Conservation (phyloP, 2,329 filamentous ascomycete genomes). For the Cladosporium sphaerospermum region DNA sequence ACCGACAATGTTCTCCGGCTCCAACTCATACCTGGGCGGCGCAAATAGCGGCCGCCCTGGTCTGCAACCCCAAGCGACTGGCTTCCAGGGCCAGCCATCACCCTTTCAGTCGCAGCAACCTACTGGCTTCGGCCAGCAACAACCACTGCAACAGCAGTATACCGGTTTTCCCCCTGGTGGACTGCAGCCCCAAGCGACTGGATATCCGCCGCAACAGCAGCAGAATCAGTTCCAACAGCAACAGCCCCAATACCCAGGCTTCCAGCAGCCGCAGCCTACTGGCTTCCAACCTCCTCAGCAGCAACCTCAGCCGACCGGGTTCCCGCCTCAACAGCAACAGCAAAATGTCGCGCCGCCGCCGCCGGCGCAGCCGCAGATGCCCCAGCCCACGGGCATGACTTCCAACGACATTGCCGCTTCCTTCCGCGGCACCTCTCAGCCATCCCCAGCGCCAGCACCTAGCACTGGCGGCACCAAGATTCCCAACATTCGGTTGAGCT, state of each 20-base stretch:
- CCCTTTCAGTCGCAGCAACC: conserved; percentile 51
- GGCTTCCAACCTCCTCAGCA: conserved; percentile 48
- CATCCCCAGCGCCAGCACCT: conserved; percentile 52
- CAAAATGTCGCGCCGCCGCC: conserved; percentile 56
- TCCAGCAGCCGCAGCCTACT: conserved; percentile 38
- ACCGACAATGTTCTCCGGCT: conserved; percentile 75
- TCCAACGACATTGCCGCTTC: conserved; percentile 60
- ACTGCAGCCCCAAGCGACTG: conserved; percentile 31
- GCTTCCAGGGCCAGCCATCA: conserved; percentile 50
- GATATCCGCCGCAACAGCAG: conserved; percentile 26
- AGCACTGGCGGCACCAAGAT: conserved; percentile 66
- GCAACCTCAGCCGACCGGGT: conserved; percentile 20
- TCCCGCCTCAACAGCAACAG: conserved; percentile 31
- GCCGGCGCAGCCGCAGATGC: conserved; percentile 38
- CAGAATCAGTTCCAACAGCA: conserved; percentile 37
- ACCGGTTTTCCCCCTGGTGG: conserved; percentile 54
- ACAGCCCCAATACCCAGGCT: conserved; percentile 29
- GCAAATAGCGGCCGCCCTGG: conserved; percentile 68
- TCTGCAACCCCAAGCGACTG: conserved; percentile 45
- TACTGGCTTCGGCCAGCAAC: conserved; percentile 41
- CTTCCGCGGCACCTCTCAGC: conserved; percentile 48
- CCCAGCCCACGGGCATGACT: conserved; percentile 55
- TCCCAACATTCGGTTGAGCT: conserved; percentile 87
- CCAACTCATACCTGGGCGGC: conserved; percentile 78
- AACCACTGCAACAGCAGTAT: conserved; percentile 57